Evolutionary conservation across 805 yeast species (phyloP).

Genomic region (Cyberlindnera maritima): DNA sequence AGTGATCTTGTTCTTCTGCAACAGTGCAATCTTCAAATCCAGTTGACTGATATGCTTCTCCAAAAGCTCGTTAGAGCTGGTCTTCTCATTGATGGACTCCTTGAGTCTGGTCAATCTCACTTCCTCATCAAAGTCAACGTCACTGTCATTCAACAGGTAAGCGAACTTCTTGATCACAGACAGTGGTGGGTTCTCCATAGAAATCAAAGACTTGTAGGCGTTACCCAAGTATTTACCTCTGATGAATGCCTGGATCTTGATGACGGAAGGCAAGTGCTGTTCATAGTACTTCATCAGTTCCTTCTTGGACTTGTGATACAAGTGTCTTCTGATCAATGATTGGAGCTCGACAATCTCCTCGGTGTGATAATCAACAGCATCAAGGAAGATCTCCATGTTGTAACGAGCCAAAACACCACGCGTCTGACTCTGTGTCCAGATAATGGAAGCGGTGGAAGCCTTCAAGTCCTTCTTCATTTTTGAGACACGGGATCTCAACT

Average conservation of each 20-base stretch:
- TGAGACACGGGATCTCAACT: conserved; percentile 29
- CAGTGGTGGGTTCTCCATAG: conserved; percentile 73
- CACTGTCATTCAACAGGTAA: conserved; percentile 67
- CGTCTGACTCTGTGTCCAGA: conserved; percentile 52
- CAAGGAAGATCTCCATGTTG: conserved; percentile 49
- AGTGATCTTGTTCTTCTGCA: conserved; percentile 77
- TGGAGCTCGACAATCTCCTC: conserved; percentile 48
- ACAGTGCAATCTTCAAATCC: conserved; percentile 71
- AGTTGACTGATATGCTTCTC: conserved; percentile 74
- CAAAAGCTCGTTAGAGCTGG: conserved; percentile 65
- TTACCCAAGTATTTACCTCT: conserved; percentile 64
- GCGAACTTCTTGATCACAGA: conserved; percentile 76
- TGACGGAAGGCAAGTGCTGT: conserved; percentile 53
- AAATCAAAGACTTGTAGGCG: conserved; percentile 72
- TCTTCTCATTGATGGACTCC: conserved; percentile 65
- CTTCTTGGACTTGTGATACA: conserved; percentile 36
- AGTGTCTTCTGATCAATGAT: conserved; percentile 47
- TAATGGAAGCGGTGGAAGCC: conserved; percentile 22
- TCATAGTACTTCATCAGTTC: conserved; percentile 47
- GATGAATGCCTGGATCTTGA: conserved; percentile 71
- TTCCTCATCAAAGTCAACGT: conserved; percentile 73
- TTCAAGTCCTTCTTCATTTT: background rate
- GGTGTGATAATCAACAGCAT: conserved; percentile 47
- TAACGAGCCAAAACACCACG: conserved; percentile 66
- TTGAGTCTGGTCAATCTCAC: conserved; percentile 62